Conservation (phyloP, 73 alveolate species). For the Paramecium octaurelia region DNA sequence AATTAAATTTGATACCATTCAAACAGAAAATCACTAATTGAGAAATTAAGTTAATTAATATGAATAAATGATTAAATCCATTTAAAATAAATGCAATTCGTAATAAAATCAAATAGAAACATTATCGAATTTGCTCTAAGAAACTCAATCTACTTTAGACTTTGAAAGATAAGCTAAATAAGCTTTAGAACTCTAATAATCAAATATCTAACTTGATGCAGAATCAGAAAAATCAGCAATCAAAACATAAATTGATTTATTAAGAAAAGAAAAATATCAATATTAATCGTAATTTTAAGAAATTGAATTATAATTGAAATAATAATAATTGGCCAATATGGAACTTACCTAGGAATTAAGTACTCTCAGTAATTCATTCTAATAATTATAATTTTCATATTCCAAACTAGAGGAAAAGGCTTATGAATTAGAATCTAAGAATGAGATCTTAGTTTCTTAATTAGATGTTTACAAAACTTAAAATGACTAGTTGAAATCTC, state of each 20-base stretch:
- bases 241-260: not conserved
- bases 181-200: not conserved
- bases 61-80: not conserved
- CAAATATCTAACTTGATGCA: not conserved
- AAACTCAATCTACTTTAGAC: not conserved
- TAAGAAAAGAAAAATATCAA: not conserved
- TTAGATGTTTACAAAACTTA: not conserved
- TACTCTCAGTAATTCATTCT: not conserved
- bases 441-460: not conserved
- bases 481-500: not conserved
- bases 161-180: not conserved
- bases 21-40: not conserved
- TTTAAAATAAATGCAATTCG: not conserved
- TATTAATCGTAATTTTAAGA: constrained; percentile 5
- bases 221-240: constrained; percentile 19
- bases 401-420: not conserved
- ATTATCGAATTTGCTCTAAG: not conserved
- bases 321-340: not conserved
- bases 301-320: not conserved
- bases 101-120: not conserved
- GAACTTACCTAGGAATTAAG: not conserved
- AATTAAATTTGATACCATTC: not conserved
- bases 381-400: not conserved
- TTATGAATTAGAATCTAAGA: not conserved
- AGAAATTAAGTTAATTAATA: not conserved